phyloP scores from a whole-genome alignment of 2,329 filamentous ascomycete species.

The Penicillium crustosum region DNA sequence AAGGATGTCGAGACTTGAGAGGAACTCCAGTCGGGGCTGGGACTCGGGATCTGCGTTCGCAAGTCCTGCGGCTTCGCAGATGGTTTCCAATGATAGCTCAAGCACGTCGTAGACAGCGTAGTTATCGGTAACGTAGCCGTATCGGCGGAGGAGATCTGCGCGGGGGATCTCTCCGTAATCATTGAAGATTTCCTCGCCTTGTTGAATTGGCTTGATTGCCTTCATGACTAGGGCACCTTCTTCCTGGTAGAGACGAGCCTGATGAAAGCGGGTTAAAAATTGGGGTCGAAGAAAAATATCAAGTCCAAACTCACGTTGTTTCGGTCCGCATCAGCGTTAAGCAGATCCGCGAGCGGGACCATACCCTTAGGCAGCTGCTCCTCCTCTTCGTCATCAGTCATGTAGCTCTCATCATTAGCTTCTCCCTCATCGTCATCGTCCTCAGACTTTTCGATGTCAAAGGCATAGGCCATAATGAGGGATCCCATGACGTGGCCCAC shows the following conservation, averaged over 20 bases:
- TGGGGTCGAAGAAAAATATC: not conserved
- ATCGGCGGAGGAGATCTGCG: constrained; percentile 77
- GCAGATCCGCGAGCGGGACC: constrained; percentile 85
- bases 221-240: constrained; percentile 66
- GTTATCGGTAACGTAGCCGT: constrained; percentile 80
- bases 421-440: constrained; percentile 59
- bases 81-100: constrained; percentile 66
- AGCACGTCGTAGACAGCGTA: constrained; percentile 80
- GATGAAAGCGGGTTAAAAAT: constrained; percentile 9
- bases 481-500: constrained; percentile 79
- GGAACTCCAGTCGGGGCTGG: constrained; percentile 50
- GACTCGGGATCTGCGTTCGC: constrained; percentile 28
- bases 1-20: constrained; percentile 62
- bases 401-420: constrained; percentile 47
- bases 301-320: constrained; percentile 64
- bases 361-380: constrained; percentile 73
- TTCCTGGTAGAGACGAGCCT: constrained; percentile 63
- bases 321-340: constrained; percentile 79
- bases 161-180: constrained; percentile 85
- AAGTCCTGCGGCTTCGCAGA: constrained; percentile 49
- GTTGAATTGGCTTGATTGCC: constrained; percentile 64
- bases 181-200: constrained; percentile 78
- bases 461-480: constrained; percentile 89
- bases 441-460: constrained; percentile 67
- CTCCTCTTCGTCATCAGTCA: constrained; percentile 66